Conservation (phyloP, 306 rosid species). For the Cucurbita argyrosperma region DNA sequence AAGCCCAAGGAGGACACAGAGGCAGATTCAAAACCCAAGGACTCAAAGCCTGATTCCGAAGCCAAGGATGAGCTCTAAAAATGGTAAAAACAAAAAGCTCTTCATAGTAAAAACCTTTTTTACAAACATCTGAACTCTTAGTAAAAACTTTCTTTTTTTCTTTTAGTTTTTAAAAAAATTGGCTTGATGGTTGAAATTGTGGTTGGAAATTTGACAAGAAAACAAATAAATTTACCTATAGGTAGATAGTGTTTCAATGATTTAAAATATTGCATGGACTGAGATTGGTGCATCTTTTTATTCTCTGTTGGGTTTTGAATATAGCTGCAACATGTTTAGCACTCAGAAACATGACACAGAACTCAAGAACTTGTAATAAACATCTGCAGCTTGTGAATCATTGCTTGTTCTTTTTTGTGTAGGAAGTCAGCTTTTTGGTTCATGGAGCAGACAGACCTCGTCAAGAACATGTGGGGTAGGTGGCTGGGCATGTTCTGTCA, state of each 20-base stretch:
- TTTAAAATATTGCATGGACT: background rate
- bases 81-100: background rate
- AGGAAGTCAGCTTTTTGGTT: background rate
- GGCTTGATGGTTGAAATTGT: too few relatives aligned
- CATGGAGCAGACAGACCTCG: background rate
- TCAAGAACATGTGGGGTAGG: background rate
- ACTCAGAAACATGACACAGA: background rate
- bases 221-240: too few relatives aligned
- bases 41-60: background rate
- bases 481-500: background rate
- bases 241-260: background rate
- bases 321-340: background rate
- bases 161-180: too few relatives aligned
- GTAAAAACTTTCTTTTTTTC: too few relatives aligned
- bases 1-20: conserved; percentile 18
- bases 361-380: background rate
- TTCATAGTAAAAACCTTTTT: background rate
- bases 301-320: background rate
- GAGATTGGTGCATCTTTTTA: background rate
- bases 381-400: background rate
- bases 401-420: background rate
- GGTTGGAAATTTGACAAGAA: too few relatives aligned
- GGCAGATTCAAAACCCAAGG: conserved; percentile 3
- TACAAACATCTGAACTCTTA: too few relatives aligned
- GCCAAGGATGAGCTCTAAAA: conserved; percentile 71